Evolutionary conservation across 192 early-diverging fungal species (phyloP).

Genomic region (Kappamyces sp.): DNA sequence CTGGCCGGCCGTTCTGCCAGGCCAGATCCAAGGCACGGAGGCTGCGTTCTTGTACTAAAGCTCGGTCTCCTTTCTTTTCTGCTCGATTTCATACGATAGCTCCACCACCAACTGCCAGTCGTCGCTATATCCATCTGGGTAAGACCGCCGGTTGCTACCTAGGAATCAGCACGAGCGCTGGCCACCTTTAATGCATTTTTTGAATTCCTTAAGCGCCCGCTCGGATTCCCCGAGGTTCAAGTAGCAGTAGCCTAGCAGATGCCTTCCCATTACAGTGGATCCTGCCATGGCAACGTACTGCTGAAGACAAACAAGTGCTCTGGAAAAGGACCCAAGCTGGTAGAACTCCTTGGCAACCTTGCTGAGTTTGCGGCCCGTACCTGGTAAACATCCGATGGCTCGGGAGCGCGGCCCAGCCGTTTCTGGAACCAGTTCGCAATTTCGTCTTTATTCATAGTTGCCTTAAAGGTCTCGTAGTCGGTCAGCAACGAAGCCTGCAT

Average conservation of each 20-base stretch:
- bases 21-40: too few species aligned
- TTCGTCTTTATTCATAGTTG: conserved; percentile 43
- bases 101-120: conserved; percentile 62
- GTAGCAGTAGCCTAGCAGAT: conserved; percentile 54
- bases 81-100: conserved; percentile 49
- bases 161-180: background rate
- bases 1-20: too few species aligned
- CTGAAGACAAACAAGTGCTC: conserved; percentile 50
- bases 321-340: conserved; percentile 51
- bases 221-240: conserved; percentile 49
- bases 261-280: conserved; percentile 39
- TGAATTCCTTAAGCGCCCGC: conserved; percentile 47
- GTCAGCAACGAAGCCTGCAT: background rate
- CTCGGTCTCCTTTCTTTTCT: conserved; percentile 17
- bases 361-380: conserved; percentile 15
- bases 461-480: conserved; percentile 22
- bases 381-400: conserved; percentile 49
- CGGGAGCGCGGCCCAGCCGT: conserved; percentile 38
- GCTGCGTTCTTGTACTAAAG: too few species aligned
- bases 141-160: background rate
- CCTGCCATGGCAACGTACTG: conserved; percentile 49
- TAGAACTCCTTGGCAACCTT: conserved; percentile 57
- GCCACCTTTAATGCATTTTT: conserved; percentile 53
- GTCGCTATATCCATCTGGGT: conserved; percentile 43
- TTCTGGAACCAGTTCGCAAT: conserved; percentile 47